Evolutionary conservation across 176 grass and related monocot genomes (phyloP), one percentile per base, ranked within the genome.

Genomic region (Calamus simplicifolius): DNA sequence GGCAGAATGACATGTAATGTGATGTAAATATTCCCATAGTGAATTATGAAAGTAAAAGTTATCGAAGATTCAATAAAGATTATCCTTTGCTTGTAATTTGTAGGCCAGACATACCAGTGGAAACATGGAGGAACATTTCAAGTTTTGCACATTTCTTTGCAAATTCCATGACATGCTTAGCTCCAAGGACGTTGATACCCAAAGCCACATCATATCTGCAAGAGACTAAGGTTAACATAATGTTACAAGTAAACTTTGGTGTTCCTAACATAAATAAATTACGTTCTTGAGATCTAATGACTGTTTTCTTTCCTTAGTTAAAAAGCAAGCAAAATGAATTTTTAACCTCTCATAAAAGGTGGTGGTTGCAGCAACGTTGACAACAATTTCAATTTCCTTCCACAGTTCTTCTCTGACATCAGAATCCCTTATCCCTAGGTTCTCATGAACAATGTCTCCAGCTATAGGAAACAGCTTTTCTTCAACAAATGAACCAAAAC

Each of bases 261-360:
- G 21, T 1, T 23, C 21, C 21, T 23, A 23, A 23, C 21, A 23
- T 23, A 23, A 23, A 23, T 23, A 23, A 23, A 23, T 23, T 23
- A 23, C 21, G 21, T 23, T 23, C 21, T 23, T 23, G 21, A 23
- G 21, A 23, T 23, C 21, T 23, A 23, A 23, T 23, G 21, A 23
- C 21, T 23, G 21, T 23, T 23, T 23, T 23, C 21, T 23, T 23
- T 23, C 1, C 21, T 23, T 23, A 1, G 21, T 23, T 23, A 23
- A 23, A 23, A 23, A 21, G 16, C 59, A 62, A 48, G 29, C 3
- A 18, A 62, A 62, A 19, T 30, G 29, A 6, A 48, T 50, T 38
- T 23, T 23, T 23, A 23, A 71, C 75, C 75, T 70, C 56, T 78
- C 75, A 64, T 27, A 51, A 48, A 71, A 78, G 14, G 54, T 71